Conservation (phyloP, 805 yeast species). For the Spathaspora passalidarum region DNA sequence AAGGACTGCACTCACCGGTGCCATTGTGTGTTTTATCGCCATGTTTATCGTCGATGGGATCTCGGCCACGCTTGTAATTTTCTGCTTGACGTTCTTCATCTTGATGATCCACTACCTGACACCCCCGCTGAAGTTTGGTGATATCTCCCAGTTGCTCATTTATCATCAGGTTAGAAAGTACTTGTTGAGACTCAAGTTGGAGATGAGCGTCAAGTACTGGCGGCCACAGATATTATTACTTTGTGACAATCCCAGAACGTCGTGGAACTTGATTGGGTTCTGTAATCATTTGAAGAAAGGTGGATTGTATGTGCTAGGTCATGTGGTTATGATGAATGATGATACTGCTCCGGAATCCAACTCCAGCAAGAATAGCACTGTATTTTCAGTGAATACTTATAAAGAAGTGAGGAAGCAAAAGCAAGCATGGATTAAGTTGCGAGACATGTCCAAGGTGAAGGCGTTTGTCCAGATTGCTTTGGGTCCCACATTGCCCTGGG, state of each 20-base stretch:
- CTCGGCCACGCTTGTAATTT: constrained; percentile 75
- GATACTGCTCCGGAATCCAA: constrained; percentile 15
- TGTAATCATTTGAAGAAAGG: constrained; percentile 96
- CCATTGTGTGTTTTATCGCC: constrained; percentile 64
- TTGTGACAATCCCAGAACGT: constrained; percentile 87
- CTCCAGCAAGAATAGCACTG: constrained; percentile 40
- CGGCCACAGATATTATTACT: constrained; percentile 88
- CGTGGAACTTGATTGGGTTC: constrained; percentile 88
- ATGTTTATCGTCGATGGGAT: constrained; percentile 95
- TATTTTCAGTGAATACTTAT: constrained; percentile 43
- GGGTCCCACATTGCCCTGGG: constrained; percentile 90
- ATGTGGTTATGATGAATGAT: constrained; percentile 67
- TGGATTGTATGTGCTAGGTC: constrained; percentile 89
- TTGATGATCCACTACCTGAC: constrained; percentile 82
- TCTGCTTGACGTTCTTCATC: constrained; percentile 64
- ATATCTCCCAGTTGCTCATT: constrained; percentile 90
- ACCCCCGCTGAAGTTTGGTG: constrained; percentile 98
- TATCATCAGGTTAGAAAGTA: constrained; percentile 97
- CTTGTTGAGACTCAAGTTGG: constrained; percentile 74
- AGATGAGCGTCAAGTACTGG: constrained; percentile 94
- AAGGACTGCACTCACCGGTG: constrained; percentile 78
- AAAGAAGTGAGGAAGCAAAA: constrained; percentile 70
- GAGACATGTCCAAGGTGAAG: constrained; percentile 76
- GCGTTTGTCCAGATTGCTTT: constrained; percentile 93
- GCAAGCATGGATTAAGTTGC: constrained; percentile 76